A percentile compares a stretch with the other conserved stretches of the same genome.
Conservation (phyloP, 164 flowering plant genomes). For the Stephania yunnanensis region DNA sequence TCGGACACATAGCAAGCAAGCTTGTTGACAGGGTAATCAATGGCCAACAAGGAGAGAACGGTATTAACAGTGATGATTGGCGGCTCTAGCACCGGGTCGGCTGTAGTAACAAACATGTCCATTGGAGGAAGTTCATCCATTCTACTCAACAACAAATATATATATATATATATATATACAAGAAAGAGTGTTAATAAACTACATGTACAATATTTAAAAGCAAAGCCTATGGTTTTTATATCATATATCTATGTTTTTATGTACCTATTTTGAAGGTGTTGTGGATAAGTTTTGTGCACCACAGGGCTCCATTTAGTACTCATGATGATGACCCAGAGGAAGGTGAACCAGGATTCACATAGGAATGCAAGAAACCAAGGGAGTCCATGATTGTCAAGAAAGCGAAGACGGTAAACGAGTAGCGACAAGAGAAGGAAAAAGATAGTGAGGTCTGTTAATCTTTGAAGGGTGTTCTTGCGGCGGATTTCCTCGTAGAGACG, state of each 20-base stretch:
- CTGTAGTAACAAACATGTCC: constrained; percentile 71
- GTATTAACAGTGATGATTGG: constrained; percentile 59
- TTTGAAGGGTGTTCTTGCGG: constrained; percentile 17
- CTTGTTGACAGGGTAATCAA: constrained; percentile 60
- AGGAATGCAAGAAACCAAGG: constrained; percentile 43
- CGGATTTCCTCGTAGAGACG: constrained; percentile 28
- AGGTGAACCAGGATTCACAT: constrained; percentile 53
- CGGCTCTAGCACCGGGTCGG: constrained; percentile 55
- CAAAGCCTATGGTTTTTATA: too few relatives aligned
- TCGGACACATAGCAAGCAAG: constrained; percentile 68
- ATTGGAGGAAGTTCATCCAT: constrained; percentile 43
- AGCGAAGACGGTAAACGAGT: constrained; percentile 37
- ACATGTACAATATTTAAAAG: background rate
- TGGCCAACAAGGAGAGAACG: constrained; percentile 52
- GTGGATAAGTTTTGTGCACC: constrained; percentile 32
- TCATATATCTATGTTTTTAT: background rate
- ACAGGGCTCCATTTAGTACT: constrained; percentile 39
- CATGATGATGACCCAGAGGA: constrained; percentile 31
- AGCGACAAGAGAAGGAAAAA: constrained; percentile 42
- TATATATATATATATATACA: too few relatives aligned
- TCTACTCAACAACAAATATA: constrained; percentile 3
- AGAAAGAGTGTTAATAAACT: background rate
- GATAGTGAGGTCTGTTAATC: constrained; percentile 25
- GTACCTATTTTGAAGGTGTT: constrained; percentile 36
- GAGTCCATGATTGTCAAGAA: constrained; percentile 20